These are phyloP conservation scores for Axilococcus clingmanii DNA, from an alignment of 139 green algal species.

Conservation along the genomic window DNA sequence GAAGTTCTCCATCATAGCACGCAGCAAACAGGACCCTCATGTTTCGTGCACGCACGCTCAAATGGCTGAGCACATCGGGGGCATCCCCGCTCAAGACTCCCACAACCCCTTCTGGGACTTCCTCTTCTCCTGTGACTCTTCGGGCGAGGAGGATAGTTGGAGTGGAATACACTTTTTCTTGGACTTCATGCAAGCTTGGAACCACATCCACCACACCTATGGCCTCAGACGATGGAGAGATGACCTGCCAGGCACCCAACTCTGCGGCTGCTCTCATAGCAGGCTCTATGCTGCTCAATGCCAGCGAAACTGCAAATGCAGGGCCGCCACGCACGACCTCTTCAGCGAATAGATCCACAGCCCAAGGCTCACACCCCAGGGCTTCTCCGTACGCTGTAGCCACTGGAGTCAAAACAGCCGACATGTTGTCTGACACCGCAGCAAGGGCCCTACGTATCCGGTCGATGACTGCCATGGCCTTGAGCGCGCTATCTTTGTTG, in stretches of 20 bases:
- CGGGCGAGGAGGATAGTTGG: slow-evolving; percentile 79
- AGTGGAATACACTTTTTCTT: slow-evolving; percentile 73
- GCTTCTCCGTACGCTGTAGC: slow-evolving; percentile 48
- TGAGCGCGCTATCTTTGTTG: slow-evolving; percentile 72
- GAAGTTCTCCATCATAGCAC: slow-evolving; percentile 45
- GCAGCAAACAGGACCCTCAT: slow-evolving; percentile 58
- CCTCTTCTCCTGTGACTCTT: slow-evolving; percentile 83
- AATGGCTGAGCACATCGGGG: slow-evolving; percentile 84
- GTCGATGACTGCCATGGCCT: slow-evolving; percentile 77
- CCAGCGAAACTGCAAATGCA: slow-evolving; percentile 83
- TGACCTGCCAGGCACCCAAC: slow-evolving; percentile 87
- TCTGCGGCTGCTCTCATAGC: slow-evolving; percentile 66
- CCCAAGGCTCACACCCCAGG: slow-evolving; percentile 78
- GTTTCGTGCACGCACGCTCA: slow-evolving; percentile 85
- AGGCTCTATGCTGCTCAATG: slow-evolving; percentile 65
- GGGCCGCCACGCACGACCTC: slow-evolving; percentile 84
- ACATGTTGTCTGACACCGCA: slow-evolving; percentile 44
- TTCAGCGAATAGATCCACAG: slow-evolving; percentile 86
- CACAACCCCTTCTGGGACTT: slow-evolving; percentile 84
- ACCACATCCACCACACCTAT: slow-evolving; percentile 66
- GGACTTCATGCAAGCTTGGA: slow-evolving; percentile 61
- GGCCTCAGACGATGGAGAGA: slow-evolving; percentile 50
- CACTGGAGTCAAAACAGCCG: slow-evolving; percentile 41
- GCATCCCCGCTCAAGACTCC: slow-evolving; percentile 76
- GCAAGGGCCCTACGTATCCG: slow-evolving; percentile 70